Evolutionary conservation across 2,329 filamentous ascomycete genomes (phyloP).

Genomic region (Paraphaeosphaeria minitans): DNA sequence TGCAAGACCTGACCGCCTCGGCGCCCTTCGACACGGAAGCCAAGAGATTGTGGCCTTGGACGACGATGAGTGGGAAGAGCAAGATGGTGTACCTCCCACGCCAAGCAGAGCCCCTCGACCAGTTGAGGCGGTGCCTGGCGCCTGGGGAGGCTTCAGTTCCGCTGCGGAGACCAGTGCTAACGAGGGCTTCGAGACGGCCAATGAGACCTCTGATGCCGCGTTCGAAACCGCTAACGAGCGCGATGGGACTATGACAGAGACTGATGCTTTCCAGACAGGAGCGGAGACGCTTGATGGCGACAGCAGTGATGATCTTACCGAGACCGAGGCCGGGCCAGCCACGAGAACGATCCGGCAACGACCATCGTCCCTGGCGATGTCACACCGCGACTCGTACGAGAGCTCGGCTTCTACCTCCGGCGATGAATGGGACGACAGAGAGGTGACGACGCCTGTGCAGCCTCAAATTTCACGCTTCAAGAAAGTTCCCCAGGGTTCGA

Average conservation of each 20-base stretch:
- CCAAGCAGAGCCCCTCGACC: constrained; percentile 54
- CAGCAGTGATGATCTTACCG: constrained; percentile 79
- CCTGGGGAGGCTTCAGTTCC: constrained; percentile 42
- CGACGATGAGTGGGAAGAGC: constrained; percentile 90
- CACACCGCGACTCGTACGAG: constrained; percentile 71
- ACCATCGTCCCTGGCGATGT: constrained; percentile 52
- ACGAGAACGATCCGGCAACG: constrained; percentile 39
- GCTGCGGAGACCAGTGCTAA: constrained; percentile 52
- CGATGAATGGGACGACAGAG: constrained; percentile 70
- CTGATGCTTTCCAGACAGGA: constrained; percentile 95
- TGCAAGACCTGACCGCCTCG: constrained; percentile 72
- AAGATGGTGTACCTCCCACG: constrained; percentile 61
- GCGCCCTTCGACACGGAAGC: constrained; percentile 70
- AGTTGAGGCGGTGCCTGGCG: constrained; percentile 34
- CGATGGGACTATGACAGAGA: constrained; percentile 72
- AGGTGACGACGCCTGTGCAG: constrained; percentile 68
- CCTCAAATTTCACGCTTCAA: constrained; percentile 71
- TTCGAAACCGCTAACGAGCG: constrained; percentile 81
- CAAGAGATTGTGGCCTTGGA: constrained; percentile 76
- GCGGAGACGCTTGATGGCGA: constrained; percentile 72
- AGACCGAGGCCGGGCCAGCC: constrained; percentile 70
- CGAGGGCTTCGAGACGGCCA: constrained; percentile 80
- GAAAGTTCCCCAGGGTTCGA: constrained; percentile 67
- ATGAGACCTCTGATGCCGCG: constrained; percentile 68
- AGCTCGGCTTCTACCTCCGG: constrained; percentile 89